Base-by-base conservation (phyloP, 2,329 filamentous ascomycete genomes). In the Annulohypoxylon truncatum region DNA sequence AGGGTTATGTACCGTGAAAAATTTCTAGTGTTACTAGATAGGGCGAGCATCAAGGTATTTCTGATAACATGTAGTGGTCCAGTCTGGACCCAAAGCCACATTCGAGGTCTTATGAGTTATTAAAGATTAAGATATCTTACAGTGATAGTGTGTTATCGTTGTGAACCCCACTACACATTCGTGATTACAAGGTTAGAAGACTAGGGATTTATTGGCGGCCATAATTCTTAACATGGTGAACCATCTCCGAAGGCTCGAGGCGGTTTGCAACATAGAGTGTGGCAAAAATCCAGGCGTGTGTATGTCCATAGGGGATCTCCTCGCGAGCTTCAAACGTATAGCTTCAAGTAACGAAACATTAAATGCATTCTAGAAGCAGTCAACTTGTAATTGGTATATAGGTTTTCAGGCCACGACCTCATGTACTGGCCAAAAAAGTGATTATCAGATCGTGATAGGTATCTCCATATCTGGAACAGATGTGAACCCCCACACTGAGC, bases 401-500 rank as follows among this genome's bases (percentile, higher is more conserved):
- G n/a, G 9, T 31, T 6, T 8, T 18, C 18, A 5, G 35, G 6
- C 1, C n/a, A 13, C 15, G 8, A 18, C 35, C 5, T 38, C 13
- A 53, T 50, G 7, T 18, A 42, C 15, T 20, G 4, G 15, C 42
- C 13, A 40, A 15, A 10, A 10, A 26, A 15, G 35, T 47, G n/a
- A 29, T 18, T 35, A 40, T 38, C 28, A 8, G 44, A 51, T 29
- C n/a, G 22, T 33, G 20, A 2, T 53, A 15, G 52, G 15, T 4
- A 38, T 26, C 15, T 29, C 18, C 9, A 29, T 13, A 50, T 26
- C 18, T 12, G 52, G 15, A 38, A 61, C 24, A 57, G 48, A 38
- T 50, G 33, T 20, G 20, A 47, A 44, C 58, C 57, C 66, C 58
- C 62, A 68, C 58, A 51, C 46, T 15, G n/a, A 33, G 42, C 26